Base-by-base conservation (phyloP, 2,329 filamentous ascomycete species). In the Epichloe amarillans region DNA sequence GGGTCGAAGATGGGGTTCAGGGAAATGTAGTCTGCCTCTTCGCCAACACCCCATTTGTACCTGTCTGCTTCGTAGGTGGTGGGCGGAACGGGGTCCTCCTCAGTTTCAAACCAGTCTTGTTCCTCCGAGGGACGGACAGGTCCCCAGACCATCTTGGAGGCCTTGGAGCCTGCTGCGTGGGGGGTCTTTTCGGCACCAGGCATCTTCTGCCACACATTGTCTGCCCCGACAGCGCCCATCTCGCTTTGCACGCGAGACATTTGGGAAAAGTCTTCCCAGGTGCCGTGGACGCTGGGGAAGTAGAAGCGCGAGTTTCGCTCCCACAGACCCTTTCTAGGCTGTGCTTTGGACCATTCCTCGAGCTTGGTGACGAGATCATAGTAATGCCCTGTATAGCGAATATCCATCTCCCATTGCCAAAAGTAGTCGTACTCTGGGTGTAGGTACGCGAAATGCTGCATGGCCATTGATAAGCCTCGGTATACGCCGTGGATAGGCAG, bases 341-440 rank as follows among this genome's bases (percentile, higher is more conserved):
- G 87, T 45, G 77, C 69, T 56, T 75, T 79, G 15, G 85, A 76
- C 84, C 85, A 93, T 43, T 71, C 69, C 59, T 80, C 76, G 38
- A 88, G 70, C 62, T 84, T 84, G 57, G 80, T 77, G 60, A 91
- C 77, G 19, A 88, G 67, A 54, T 87, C 80, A 57, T 85, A 89
- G 70, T 86, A 91, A 67, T 95, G 88, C 37, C 89, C 88, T 0
- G 86, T 93, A 65, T 94, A 95, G 33, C 88, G 83, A 43, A 90
- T 81, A 61, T 95, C 89, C 83, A 95, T 91, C 66, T 95, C 89
- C 87, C 89, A 94, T 57, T 95, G 87, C 89, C 89, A 95, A 66
- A 89, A 88, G 68, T 82, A 87, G 46, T 94, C 88, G 62, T 90
- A 95, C 64, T 95, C 89, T 1, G 87, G 86, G 66, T 95, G 89